Evolutionary conservation across 192 early-diverging fungal species (phyloP), one percentile per base, ranked within the genome.

Genomic region (Entomortierella lignicola): DNA sequence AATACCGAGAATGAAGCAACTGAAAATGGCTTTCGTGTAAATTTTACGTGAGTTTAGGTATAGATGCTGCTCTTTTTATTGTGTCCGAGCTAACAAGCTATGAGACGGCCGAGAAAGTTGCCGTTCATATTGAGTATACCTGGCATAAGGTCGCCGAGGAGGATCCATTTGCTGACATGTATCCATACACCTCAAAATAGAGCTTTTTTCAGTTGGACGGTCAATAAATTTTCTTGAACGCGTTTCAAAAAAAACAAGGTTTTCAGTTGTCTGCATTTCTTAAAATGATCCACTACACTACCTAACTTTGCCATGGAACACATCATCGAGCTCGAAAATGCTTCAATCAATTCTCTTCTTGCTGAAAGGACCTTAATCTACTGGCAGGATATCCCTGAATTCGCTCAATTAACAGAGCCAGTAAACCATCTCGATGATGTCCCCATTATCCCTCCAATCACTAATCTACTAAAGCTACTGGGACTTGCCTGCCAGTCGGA

Each of bases 121-220:
- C 75, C 13, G 57, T 29, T 0, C 2, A 64, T 5, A 69, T 79
- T 29, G 75, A 79, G 62, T 79, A 79, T 32, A 70, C 75, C n/a
- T 79, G 75, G 75, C 75, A 79, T 52, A 56, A 55, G 23, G 51
- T 54, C 17, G 67, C 75, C 21, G 37, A 57, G 13, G 68, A 66
- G 18, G 75, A 79, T 55, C 75, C 75, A 30, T 79, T 79, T 31
- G 75, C 75, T 21, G 75, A 79, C 48, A 50, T 60, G 48, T 79
- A 79, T 51, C 62, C 63, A 6, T 79, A 59, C 56, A 79, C 75
- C 48, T 74, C 72, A 11, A 66, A 53, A 58, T 23, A 34, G 55
- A n/a, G n/a, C n/a, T n/a, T n/a, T n/a, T n/a, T n/a, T n/a, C n/a
- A n/a, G n/a, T n/a, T n/a, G n/a, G n/a, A n/a, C n/a, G n/a, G n/a